These are phyloP conservation scores for Eruca vesicaria DNA, from an alignment of 441 rosid species.

Conservation along the genomic window DNA sequence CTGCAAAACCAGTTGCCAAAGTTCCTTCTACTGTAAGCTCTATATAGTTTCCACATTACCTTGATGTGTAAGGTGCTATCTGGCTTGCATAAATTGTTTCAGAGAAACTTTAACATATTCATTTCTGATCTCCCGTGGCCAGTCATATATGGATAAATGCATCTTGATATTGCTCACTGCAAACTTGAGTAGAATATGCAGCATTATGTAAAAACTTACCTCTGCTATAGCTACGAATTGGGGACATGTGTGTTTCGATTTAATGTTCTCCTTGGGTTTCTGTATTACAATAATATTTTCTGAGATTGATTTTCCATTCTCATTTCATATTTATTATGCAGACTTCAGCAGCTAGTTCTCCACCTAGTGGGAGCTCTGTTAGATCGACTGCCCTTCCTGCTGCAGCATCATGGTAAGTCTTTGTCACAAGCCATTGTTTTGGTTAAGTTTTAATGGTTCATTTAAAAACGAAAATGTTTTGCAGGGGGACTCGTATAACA, in stretches of 20 bases:
- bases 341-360: conserved; percentile 32
- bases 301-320: not conserved
- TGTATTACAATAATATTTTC: not conserved
- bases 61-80: not conserved
- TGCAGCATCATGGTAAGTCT: conserved; percentile 47
- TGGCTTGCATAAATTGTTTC: not conserved
- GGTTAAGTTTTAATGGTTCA: not conserved
- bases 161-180: not conserved
- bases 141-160: conserved; percentile 2
- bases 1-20: conserved; percentile 38
- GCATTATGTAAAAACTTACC: not conserved
- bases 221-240: not conserved
- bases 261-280: not conserved
- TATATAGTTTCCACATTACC: not conserved
- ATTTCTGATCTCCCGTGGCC: not conserved
- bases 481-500: conserved; percentile 52
- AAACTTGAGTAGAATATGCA: conserved; percentile 2
- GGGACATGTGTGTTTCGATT: not conserved
- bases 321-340: conserved; percentile 10
- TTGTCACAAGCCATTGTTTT: not conserved
- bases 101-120: not conserved
- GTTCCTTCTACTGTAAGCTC: conserved; percentile 39
- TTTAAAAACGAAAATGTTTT: not conserved
- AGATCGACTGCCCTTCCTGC: conserved; percentile 42
- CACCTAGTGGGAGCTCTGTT: conserved; percentile 30